Evolutionary conservation across 441 rosid genomes (phyloP), one percentile per base, ranked within the genome.

Genomic region (Bocquillonia castaneifolia): DNA sequence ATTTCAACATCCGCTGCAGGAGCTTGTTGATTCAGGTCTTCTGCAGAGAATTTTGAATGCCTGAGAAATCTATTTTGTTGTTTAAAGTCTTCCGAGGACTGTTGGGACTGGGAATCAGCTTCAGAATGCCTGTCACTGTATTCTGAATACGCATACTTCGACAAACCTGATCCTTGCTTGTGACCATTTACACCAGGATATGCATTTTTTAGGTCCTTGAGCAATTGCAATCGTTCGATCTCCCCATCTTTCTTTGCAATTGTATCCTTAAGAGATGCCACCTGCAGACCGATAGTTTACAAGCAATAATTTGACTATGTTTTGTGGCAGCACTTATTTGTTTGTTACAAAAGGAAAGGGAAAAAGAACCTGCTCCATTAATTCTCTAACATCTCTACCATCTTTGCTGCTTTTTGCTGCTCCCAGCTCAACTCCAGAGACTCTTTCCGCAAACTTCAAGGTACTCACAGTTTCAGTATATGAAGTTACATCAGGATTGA

Each of bases 351-450:
- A 20, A 7, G 26, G 31, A 31, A 63, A 26, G 42, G 36, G 9
- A 5, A 9, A 13, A 32, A 4, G 22, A 64, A 91, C 96, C 92
- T 94, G 99, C 64, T 90, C 93, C 96, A 91, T 87, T 69, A 94
- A 89, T 72, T 90, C 97, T 80, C 83, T 85, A 52, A 90, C 84
- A 74, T 89, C 97, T 79, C 90, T 82, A 52, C 99, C 96, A 64
- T 88, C 98, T 78, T 80, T 88, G 59, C 78, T 91, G 81, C 86
- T 90, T 73, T 79, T 72, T 23, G 96, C 97, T 61, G 99, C 94
- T 36, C 99, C 99, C 31, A 94, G 79, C 81, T 94, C 99, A 56
- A 94, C 91, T 59, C 99, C 99, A 52, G 99, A 89, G 47, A 94
- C 97, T 68, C 99, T 85, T 77, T 94, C 94, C 0, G 99, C 97